phyloP scores from a whole-genome alignment of 2,329 filamentous ascomycete genomes.

The Gaeumannomyces tritici region DNA sequence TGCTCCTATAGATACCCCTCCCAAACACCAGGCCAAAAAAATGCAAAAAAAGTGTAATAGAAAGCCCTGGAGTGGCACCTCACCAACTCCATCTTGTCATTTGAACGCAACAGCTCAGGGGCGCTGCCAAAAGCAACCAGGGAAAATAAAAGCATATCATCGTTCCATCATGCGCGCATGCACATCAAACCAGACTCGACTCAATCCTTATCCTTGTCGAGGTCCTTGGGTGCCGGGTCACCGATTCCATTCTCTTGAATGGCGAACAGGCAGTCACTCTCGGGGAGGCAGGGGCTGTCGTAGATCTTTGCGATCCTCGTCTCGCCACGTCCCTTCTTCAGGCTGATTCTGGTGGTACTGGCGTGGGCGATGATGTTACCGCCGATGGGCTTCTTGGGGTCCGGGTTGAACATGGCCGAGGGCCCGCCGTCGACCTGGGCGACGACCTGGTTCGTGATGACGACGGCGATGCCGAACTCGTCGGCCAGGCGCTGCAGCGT shows the following conservation, averaged over 20 bases:
- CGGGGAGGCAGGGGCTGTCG: conserved; percentile 91
- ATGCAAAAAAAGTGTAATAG: neutral
- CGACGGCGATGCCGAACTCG: conserved; percentile 91
- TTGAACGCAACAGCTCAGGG: neutral
- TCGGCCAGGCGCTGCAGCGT: conserved; percentile 69
- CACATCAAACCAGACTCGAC: neutral
- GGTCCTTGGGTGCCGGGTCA: conserved; percentile 88
- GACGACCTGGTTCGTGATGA: conserved; percentile 98
- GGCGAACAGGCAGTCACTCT: conserved; percentile 93
- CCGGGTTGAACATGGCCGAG: conserved; percentile 97
- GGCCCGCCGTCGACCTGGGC: conserved; percentile 96
- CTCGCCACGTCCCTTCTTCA: conserved; percentile 93
- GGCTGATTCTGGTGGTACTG: conserved; percentile 83
- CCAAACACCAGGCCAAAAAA: conserved; percentile 3
- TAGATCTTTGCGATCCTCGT: conserved; percentile 99
- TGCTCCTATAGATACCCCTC: neutral
- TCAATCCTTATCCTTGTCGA: conserved; percentile 57
- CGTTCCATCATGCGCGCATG: neutral
- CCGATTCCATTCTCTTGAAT: conserved; percentile 97
- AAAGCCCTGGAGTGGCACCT: neutral
- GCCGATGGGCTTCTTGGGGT: conserved; percentile 97
- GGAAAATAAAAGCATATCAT: neutral
- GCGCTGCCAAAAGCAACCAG: neutral
- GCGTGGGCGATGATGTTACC: conserved; percentile 98
- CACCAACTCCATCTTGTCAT: neutral